Evolutionary conservation across 768 basidiomycete species (phyloP), one percentile per base, ranked within the genome.

Genomic region (Kwoniella mangroviensis): DNA sequence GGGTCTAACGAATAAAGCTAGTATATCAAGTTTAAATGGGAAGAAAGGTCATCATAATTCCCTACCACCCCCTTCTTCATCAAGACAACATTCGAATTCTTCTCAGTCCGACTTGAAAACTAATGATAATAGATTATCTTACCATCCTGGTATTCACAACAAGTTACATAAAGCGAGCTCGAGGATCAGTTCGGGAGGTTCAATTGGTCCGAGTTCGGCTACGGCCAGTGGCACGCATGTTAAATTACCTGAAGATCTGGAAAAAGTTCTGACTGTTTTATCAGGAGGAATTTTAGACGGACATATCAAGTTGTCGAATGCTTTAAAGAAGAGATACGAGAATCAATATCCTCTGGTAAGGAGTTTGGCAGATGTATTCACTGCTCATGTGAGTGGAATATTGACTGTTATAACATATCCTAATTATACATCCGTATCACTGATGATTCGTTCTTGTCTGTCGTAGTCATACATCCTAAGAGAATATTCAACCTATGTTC

Each of bases 311-410:
- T 87, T 99, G 42, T 91, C 90, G 63, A 91, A 92, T 61, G 92
- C 91, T 22, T 84, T 99, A 75, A 88, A 88, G 79, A 94, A 92
- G 84, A 87, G 94, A 52, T 98, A 98, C 73, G 94, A 96, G 65
- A 93, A 97, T 75, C 95, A 98, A 74, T 98, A 92, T 79, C 95
- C 95, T 15, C 87, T 98, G 43, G 95, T 98, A 43, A 87, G 95
- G 63, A 92, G 90, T 34, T 87, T 98, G 49, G 94, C 95, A 65
- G 95, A 98, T 76, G 93, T 98, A n/a, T 98, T 98, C 83, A 92
- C 94, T 24, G 88, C 90, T 11, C 93, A 93, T 84, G 94, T 96
- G 81, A 84, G 91, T 86, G 59, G 6, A 34, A 34, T 7, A 5
- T 5, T 34, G 34, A 7, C 34, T 34, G 6, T 7, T 34, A 7